Base-by-base conservation (phyloP, 768 basidiomycete genomes). In the Hygrophoropsis aurantiaca region DNA sequence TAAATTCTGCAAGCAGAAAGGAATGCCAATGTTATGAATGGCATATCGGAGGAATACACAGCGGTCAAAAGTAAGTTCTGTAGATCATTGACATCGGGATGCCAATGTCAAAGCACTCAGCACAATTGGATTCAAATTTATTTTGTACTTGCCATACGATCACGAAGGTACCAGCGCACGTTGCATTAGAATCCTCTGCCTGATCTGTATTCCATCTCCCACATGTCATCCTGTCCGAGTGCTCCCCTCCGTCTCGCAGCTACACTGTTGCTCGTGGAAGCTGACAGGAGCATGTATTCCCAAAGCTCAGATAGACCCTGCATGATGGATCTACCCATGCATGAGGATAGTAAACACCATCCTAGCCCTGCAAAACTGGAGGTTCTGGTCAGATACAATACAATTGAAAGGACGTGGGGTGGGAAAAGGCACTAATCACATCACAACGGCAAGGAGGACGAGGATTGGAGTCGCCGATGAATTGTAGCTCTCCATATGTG, bases 271-370 rank as follows among this genome's bases (percentile, higher is more conserved):
- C 42, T 27, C 45, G 27, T 64, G 66, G 32, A 76, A 69, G 45
- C 74, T 74, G 42, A 78, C 61, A 19, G 73, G 55, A 24, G 66
- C 49, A 48, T 71, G 25, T 46, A 70, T 37, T 77, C 69, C 79
- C 79, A 81, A 19, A 83, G 55, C 36, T 72, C 72, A 25, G 69
- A 67, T 19, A 81, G 51, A n/a, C 68, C 61, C 23, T 64, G 66
- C 39, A 73, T 65, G 32, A 82, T 62, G 4, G 80, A 67, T 2
- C 68, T 66, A 23, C 85, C 85, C 48, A 86, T 60, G 67, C 85
- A 85, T 6, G 84, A 85, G 26, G 83, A 84, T 41, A 87, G 63
- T 49, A 85, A 63, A 57, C 85, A 87, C 81, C 85, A 85, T 34
- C 74, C 73, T 6, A 85, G 57, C 23, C 76, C 68, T 13, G 75